Percentiles rank a stretch among this genome's conserved stretches.
These are phyloP conservation scores for Herpetomonas tarakana DNA, from an alignment of 208 protist genomes.

Conservation along the genomic window DNA sequence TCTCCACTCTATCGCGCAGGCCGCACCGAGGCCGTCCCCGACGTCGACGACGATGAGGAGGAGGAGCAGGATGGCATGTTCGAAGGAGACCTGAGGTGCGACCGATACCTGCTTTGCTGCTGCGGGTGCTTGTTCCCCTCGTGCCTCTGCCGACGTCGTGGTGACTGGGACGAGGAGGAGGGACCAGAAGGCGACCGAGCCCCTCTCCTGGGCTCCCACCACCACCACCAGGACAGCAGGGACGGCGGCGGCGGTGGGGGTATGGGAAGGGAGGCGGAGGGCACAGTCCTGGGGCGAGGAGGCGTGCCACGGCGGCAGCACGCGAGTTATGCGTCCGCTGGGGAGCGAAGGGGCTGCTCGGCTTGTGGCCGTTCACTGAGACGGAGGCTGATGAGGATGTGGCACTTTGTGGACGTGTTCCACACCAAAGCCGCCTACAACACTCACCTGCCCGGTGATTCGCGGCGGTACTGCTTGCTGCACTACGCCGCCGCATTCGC, in stretches of 20 bases:
- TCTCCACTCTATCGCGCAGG: no score
- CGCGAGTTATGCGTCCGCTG: no score
- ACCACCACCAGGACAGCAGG: neutral
- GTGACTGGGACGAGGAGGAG: no score
- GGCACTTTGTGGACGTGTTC: conserved; percentile 25
- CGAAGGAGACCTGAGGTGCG: conserved; percentile 12
- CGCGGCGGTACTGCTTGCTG: conserved; percentile 29
- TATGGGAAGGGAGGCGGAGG: neutral
- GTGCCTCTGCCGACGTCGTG: no score
- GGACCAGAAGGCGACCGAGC: no score
- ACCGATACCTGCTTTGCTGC: conserved; percentile 5
- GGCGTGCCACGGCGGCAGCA: no score
- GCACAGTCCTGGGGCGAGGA: neutral
- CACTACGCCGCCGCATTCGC: conserved; percentile 21
- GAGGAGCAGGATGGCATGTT: conserved; percentile 2
- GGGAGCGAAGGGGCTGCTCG: no score
- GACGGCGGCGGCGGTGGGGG: neutral
- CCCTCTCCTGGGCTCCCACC: neutral
- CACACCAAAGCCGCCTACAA: neutral
- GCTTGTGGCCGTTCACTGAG: neutral
- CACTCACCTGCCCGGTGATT: conserved; percentile 14
- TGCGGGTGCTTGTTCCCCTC: conserved; percentile 5
- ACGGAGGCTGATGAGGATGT: conserved; percentile 6
- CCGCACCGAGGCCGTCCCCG: conserved; percentile 1
- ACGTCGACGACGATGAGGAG: conserved; percentile 8